A percentile compares a stretch with the other conserved stretches of the same genome.
Conservation (phyloP, 1,284 basidiomycete species). For the Heimioporus retisporus region DNA sequence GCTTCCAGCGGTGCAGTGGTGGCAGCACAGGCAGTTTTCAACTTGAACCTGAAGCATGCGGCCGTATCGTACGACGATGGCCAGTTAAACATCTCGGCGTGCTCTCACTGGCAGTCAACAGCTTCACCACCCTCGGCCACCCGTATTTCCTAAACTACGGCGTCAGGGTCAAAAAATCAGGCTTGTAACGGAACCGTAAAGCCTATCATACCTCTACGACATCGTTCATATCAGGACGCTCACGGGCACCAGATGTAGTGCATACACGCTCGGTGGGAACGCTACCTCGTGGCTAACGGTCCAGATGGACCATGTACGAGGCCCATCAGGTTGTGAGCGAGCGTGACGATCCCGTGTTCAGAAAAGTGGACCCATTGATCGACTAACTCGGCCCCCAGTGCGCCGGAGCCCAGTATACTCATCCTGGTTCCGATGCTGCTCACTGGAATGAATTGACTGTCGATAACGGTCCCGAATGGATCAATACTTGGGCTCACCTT, state of each 20-base stretch:
- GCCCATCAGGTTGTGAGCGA: too few species aligned
- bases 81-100: constrained; percentile 44
- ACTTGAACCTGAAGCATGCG: constrained; percentile 13
- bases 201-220: constrained; percentile 45
- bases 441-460: too few species aligned
- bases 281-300: too few species aligned
- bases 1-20: constrained; percentile 21
- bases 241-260: constrained; percentile 48
- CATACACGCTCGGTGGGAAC: constrained; percentile 53
- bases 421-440: too few species aligned
- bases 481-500: too few species aligned
- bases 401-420: too few species aligned
- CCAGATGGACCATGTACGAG: too few species aligned
- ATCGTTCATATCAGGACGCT: constrained; percentile 32
- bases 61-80: constrained; percentile 34
- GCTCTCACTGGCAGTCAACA: constrained; percentile 48
- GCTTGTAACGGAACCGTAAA: constrained; percentile 38
- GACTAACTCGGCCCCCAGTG: too few species aligned
- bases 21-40: constrained; percentile 26
- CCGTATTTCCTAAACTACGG: constrained; percentile 63
- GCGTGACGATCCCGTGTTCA: too few species aligned
- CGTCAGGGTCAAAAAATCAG: constrained; percentile 61
- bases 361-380: too few species aligned
- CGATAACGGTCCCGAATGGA: too few species aligned
- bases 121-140: constrained; percentile 61